Conservation (phyloP, 257 asterid species). For the Solanum rostratum region DNA sequence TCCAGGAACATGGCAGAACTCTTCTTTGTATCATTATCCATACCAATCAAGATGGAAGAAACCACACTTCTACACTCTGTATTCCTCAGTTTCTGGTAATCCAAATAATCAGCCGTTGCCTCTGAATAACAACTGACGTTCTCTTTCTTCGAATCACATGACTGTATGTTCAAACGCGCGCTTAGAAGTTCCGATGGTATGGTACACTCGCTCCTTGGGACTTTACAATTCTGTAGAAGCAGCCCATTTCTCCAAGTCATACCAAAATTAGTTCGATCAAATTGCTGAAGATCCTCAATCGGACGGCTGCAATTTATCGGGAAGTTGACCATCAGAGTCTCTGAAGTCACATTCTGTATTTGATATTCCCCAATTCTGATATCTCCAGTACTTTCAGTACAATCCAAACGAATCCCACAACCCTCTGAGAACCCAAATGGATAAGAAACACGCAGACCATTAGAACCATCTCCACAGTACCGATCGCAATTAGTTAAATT, state of each 20-base stretch:
- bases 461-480: constrained; percentile 11
- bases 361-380: constrained; percentile 24
- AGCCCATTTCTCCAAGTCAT: constrained; percentile 55
- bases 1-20: constrained; percentile 25
- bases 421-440: constrained; percentile 65
- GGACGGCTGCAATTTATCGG: constrained; percentile 51
- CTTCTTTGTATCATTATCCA: background rate
- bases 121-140: constrained; percentile 34
- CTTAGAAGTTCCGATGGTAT: background rate
- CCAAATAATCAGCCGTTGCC: constrained; percentile 20
- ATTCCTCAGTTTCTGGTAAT: constrained; percentile 4
- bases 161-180: background rate
- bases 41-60: constrained; percentile 33
- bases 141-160: constrained; percentile 11
- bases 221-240: constrained; percentile 41
- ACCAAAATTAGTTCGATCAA: constrained; percentile 25
- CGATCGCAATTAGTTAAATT: constrained; percentile 14
- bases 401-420: constrained; percentile 37
- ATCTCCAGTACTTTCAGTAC: constrained; percentile 11
- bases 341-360: constrained; percentile 41
- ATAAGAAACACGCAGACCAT: constrained; percentile 13
- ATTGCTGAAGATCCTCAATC: constrained; percentile 19
- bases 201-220: constrained; percentile 19
- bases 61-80: constrained; percentile 22
- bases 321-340: constrained; percentile 22